phyloP scores from a whole-genome alignment of 2,329 filamentous ascomycete genomes.

The Claviceps purpurea region DNA sequence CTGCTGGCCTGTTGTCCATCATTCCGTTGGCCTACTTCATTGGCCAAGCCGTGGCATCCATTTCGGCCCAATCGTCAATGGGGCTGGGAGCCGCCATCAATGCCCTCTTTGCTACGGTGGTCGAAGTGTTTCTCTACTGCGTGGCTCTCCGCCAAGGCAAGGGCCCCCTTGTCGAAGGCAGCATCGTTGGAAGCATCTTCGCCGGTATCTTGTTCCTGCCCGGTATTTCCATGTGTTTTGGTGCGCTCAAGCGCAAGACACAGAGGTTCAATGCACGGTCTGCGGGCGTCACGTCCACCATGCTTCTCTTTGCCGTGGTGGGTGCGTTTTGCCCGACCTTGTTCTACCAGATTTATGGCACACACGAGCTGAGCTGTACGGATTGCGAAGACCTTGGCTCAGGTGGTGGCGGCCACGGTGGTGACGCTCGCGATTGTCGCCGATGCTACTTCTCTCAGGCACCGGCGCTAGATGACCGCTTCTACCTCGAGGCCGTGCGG shows the following conservation, averaged over 20 bases:
- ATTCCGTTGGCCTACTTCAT: slow-evolving; percentile 98
- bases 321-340: slow-evolving; percentile 90
- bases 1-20: slow-evolving; percentile 73
- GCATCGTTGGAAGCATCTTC: slow-evolving; percentile 95
- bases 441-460: slow-evolving; percentile 89
- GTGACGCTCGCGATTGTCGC: slow-evolving; percentile 59
- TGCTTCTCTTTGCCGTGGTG: slow-evolving; percentile 92
- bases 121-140: slow-evolving; percentile 96
- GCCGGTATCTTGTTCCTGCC: slow-evolving; percentile 90
- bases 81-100: slow-evolving; percentile 93
- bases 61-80: slow-evolving; percentile 98
- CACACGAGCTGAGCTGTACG: slow-evolving; percentile 83
- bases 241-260: slow-evolving; percentile 93
- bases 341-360: slow-evolving; percentile 98
- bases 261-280: slow-evolving; percentile 96
- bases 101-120: slow-evolving; percentile 93
- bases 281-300: slow-evolving; percentile 91
- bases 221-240: slow-evolving; percentile 96
- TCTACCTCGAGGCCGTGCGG: slow-evolving; percentile 80
- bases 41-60: slow-evolving; percentile 93
- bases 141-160: slow-evolving; percentile 88
- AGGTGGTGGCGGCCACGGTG: slow-evolving; percentile 17
- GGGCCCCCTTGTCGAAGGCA: slow-evolving; percentile 83
- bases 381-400: slow-evolving; percentile 38
- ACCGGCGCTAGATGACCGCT: slow-evolving; percentile 71